Percentiles rank a stretch among this genome's conserved stretches.
Evolutionary conservation across 306 rosid genomes (phyloP).

Genomic region (Neltuma alba): DNA sequence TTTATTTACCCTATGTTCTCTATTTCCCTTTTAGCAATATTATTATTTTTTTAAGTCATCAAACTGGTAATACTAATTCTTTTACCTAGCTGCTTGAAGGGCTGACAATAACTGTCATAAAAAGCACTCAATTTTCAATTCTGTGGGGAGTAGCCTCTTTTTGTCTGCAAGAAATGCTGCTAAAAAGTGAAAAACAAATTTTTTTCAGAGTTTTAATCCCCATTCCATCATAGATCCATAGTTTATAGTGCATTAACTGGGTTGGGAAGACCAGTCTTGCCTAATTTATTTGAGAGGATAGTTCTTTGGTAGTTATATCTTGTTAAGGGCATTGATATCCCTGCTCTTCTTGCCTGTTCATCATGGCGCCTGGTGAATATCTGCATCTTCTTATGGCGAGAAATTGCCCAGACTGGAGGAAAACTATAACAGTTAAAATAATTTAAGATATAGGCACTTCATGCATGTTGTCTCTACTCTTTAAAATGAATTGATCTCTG

Average conservation of each 20-base stretch:
- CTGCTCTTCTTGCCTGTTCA: background rate
- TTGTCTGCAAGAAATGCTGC: background rate
- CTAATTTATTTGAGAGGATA: background rate
- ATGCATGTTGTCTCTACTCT: background rate
- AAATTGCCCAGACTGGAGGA: background rate
- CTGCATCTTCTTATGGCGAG: constrained; percentile 1
- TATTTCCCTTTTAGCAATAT: background rate
- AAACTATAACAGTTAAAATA: background rate
- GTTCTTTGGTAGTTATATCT: background rate
- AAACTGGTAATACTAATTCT: background rate
- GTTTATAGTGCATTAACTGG: background rate
- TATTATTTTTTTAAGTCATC: background rate
- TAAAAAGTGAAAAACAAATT: background rate
- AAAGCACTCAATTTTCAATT: background rate
- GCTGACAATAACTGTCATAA: background rate
- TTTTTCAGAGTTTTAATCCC: background rate
- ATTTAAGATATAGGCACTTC: background rate
- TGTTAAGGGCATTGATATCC: background rate
- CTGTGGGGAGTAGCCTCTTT: background rate
- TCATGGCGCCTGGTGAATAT: background rate
- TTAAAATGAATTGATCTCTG: background rate
- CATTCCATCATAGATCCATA: background rate
- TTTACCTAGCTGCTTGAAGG: background rate
- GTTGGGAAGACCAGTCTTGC: background rate
- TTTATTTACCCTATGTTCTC: background rate